Base-by-base conservation (phyloP, 2,329 filamentous ascomycete species). In the Fusarium xyrophilum region DNA sequence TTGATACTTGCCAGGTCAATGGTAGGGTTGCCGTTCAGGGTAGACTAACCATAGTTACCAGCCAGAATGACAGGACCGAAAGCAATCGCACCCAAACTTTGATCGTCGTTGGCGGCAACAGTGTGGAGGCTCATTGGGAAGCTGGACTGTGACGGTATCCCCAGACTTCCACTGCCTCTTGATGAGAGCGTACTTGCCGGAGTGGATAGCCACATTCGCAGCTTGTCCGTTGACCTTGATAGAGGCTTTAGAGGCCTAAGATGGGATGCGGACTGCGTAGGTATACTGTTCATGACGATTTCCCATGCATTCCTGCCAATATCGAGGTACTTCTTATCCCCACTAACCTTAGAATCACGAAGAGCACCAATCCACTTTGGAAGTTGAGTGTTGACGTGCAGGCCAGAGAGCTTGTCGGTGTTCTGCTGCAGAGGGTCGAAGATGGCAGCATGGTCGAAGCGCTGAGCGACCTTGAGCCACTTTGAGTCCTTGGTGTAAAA, bases 311-410 rank as follows among this genome's bases (percentile, higher is more conserved):
- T 85, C 7, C 72, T 75, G 1, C 84, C 83, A 56, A 86, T 84
- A 27, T 83, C 79, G 11, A 77, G 76, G 65, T 86, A 86, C 7
- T 77, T 75, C 17, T 76, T 63, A 11, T 76, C 77, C 4, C 83
- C 83, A 0, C 83, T 84, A 5, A 81, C 80, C 61, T 83, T 82
- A 72, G 81, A 86, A 72, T 85, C 81, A 4, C 79, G 78, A 0
- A 79, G 76, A 2, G 82, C 82, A 12, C 84, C 84, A 17, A 86
- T 84, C 82, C 83, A 85, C 62, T 86, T 86, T 5, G 84, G 83
- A 2, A 85, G 79, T 48, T 86, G 81, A 0, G 84, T 86, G 66
- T 86, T 86, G 43, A 84, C 84, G 58, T 86, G 84, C 5, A 83
- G 72, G 0, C 84, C 84, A 46, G 79, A 76, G 25, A 86, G 77